phyloP scores from a whole-genome alignment of 768 basidiomycete genomes.

The Wakefieldia striispora region DNA sequence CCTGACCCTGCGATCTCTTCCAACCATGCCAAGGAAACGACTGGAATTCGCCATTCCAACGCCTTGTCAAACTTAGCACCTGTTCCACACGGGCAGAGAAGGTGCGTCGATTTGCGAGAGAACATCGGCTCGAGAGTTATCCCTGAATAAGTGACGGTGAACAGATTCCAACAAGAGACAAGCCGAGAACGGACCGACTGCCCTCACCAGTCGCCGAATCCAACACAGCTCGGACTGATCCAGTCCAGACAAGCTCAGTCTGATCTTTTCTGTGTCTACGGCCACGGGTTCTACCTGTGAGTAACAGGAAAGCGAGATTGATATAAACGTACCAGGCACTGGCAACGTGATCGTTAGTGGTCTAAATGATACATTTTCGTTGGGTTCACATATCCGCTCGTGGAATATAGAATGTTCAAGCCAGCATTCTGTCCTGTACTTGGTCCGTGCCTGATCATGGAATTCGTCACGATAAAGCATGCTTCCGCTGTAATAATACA shows the following conservation, averaged over 20 bases:
- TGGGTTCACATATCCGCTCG: slow-evolving; percentile 63
- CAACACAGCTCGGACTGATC: slow-evolving; percentile 67
- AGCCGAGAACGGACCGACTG: slow-evolving; percentile 15
- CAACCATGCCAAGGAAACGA: slow-evolving; percentile 74
- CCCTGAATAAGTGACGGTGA: slow-evolving; percentile 37
- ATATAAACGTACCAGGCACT: slow-evolving; percentile 45
- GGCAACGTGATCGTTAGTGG: slow-evolving; percentile 64
- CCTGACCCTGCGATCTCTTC: slow-evolving; percentile 55
- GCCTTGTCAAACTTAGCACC: slow-evolving; percentile 83
- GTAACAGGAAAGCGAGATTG: background rate
- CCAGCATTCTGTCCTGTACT: slow-evolving; percentile 92
- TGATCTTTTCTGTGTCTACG: slow-evolving; percentile 55
- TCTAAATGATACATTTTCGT: slow-evolving; percentile 67
- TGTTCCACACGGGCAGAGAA: slow-evolving; percentile 68
- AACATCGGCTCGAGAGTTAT: slow-evolving; percentile 55
- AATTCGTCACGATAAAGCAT: slow-evolving; percentile 59
- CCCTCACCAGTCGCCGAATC: slow-evolving; percentile 38
- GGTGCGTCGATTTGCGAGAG: slow-evolving; percentile 70
- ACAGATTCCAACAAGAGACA: background rate
- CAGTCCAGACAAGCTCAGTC: slow-evolving; percentile 73
- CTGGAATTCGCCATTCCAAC: slow-evolving; percentile 70
- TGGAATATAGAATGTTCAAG: slow-evolving; percentile 81
- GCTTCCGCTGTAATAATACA: slow-evolving; percentile 56
- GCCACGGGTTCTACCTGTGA: background rate
- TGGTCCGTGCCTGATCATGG: slow-evolving; percentile 43